Conservation (phyloP, 2,329 filamentous ascomycete genomes). For the Dryadomyces quercivorus region DNA sequence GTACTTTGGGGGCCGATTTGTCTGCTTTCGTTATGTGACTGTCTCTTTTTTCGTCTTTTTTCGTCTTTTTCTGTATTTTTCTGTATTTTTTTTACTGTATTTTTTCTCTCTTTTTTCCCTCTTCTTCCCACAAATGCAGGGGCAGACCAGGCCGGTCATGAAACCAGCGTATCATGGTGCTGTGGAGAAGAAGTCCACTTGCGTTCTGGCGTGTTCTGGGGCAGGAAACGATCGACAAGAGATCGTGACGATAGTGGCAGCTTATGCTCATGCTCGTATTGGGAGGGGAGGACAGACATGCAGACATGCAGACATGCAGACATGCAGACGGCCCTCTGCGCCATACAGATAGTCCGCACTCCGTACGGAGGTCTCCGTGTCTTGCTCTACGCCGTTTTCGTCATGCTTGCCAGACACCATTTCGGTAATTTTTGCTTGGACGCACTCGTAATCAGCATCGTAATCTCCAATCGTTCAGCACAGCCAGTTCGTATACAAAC, state of each 20-base stretch:
- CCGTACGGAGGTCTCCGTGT: no score
- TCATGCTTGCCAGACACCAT: no score
- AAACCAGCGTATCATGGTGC: background rate
- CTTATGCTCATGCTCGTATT: background rate
- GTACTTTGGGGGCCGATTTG: no score
- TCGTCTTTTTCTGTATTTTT: background rate
- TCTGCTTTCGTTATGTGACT: no score
- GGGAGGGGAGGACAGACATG: no score
- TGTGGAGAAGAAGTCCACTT: background rate
- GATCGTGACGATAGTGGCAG: background rate
- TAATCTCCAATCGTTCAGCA: background rate
- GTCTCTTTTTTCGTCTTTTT: background rate
- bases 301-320: no score
- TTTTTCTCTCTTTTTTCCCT: background rate
- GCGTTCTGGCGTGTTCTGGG: constrained; percentile 1
- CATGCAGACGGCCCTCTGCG: no score
- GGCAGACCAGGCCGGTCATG: background rate
- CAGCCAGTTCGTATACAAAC: background rate
- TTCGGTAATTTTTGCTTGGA: background rate
- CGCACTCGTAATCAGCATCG: background rate
- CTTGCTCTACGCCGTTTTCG: no score
- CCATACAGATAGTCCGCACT: background rate
- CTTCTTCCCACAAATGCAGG: no score
- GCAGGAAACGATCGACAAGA: background rate
- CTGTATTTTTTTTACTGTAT: background rate